A percentile compares a stretch with the other conserved stretches of the same genome.
phyloP scores from a whole-genome alignment of 2,329 filamentous ascomycete genomes.

The Setomelanomma holmii region DNA sequence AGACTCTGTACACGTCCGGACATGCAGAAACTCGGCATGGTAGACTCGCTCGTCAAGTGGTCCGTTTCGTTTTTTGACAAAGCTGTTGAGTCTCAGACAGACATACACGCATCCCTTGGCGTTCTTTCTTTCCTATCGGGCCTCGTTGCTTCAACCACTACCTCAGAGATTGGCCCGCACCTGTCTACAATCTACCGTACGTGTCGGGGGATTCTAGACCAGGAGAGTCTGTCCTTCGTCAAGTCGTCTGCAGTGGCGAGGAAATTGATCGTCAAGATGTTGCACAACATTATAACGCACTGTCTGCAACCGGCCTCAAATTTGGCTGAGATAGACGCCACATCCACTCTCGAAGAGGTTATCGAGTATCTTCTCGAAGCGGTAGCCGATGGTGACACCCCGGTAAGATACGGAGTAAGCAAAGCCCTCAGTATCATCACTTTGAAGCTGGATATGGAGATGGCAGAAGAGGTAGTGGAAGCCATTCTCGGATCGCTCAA shows the following conservation, averaged over 20 bases:
- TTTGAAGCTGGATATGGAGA: conserved; percentile 76
- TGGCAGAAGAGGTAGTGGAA: conserved; percentile 87
- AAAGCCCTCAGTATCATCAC: conserved; percentile 91
- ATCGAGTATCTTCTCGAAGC: conserved; percentile 82
- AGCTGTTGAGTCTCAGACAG: conserved; percentile 49
- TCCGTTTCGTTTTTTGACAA: conserved; percentile 67
- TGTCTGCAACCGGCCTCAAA: conserved; percentile 57
- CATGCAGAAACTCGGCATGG: conserved; percentile 80
- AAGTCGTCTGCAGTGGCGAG: conserved; percentile 78
- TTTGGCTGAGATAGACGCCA: conserved; percentile 46
- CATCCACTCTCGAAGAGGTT: conserved; percentile 70
- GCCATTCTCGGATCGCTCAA: conserved; percentile 76
- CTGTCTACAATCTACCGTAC: conserved; percentile 70
- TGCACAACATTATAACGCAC: conserved; percentile 75
- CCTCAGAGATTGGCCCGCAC: conserved; percentile 74
- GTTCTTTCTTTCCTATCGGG: conserved; percentile 80
- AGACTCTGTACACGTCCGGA: conserved; percentile 83
- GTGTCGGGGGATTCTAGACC: conserved; percentile 66
- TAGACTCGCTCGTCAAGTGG: conserved; percentile 74
- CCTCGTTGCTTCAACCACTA: conserved; percentile 73
- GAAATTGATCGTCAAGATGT: conserved; percentile 84
- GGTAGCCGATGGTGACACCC: conserved; percentile 86
- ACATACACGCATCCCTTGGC: conserved; percentile 79
- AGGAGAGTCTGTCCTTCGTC: conserved; percentile 62
- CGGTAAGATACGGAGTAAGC: conserved; percentile 87